Evolutionary conservation across 768 basidiomycete species (phyloP).

Genomic region (Hortiboletus campestris): DNA sequence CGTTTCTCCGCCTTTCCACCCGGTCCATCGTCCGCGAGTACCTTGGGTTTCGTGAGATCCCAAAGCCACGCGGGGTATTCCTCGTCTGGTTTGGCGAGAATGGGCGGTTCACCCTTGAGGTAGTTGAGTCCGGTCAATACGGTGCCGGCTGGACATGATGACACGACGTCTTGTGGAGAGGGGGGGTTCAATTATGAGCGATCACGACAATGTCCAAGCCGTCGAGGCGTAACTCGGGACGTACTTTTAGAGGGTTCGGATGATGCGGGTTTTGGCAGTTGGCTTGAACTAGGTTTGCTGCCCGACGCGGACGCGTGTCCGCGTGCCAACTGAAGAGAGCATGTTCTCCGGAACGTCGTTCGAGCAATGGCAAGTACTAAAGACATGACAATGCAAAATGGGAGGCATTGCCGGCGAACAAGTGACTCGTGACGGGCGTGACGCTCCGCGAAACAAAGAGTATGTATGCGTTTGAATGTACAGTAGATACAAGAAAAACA

Average conservation of each 20-base stretch:
- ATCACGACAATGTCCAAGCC: neutral
- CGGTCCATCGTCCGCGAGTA: slow-evolving; percentile 66
- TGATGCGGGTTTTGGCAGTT: neutral
- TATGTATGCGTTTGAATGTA: slow-evolving; percentile 3
- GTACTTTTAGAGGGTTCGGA: slow-evolving; percentile 21
- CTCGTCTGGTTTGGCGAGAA: slow-evolving; percentile 75
- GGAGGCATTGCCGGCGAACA: neutral
- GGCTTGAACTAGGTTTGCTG: neutral
- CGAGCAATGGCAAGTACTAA: slow-evolving; percentile 12
- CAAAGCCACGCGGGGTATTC: slow-evolving; percentile 91
- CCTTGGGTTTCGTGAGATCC: slow-evolving; percentile 64
- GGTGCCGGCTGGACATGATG: slow-evolving; percentile 72
- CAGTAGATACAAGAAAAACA: slow-evolving; percentile 24
- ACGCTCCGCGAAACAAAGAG: neutral
- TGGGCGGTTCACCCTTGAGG: slow-evolving; percentile 76
- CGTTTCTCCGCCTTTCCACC: slow-evolving; percentile 64
- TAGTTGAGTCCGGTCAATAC: slow-evolving; percentile 79
- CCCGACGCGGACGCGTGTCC: slow-evolving; percentile 12
- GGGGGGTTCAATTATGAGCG: neutral
- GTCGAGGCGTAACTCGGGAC: neutral
- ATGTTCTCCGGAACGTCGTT: slow-evolving; percentile 9
- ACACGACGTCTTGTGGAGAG: slow-evolving; percentile 29
- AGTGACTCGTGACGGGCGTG: slow-evolving; percentile 2
- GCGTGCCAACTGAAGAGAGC: slow-evolving; percentile 11
- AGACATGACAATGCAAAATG: slow-evolving; percentile 17